These are phyloP conservation scores for Phytophthora crassamura DNA, from an alignment of 352 stramenopile species.

Conservation along the genomic window DNA sequence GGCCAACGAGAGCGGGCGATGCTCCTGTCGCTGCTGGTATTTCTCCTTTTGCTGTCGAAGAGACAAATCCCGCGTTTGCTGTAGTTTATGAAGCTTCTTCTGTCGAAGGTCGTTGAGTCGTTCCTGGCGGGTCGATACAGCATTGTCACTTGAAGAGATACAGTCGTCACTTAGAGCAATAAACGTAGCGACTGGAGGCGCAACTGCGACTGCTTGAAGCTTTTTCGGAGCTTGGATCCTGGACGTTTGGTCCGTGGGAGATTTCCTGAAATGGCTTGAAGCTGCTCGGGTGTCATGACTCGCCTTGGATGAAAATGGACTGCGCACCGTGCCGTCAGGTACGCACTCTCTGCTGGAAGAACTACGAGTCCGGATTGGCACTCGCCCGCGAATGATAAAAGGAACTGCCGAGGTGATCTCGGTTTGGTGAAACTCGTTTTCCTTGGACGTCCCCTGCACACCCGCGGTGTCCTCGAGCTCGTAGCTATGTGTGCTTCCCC, in stretches of 20 bases:
- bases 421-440: background rate
- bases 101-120: constrained; percentile 59
- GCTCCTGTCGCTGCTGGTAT: constrained; percentile 26
- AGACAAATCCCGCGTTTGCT: constrained; percentile 48
- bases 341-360: background rate
- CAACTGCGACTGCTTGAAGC: background rate
- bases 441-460: background rate
- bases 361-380: constrained; percentile 46
- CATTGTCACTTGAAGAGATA: background rate
- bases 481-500: constrained; percentile 14
- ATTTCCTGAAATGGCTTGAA: no score
- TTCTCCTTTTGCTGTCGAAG: constrained; percentile 44
- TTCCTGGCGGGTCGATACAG: constrained; percentile 23
- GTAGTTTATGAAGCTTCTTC: constrained; percentile 71
- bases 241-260: background rate
- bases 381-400: constrained; percentile 37
- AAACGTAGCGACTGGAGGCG: constrained; percentile 18
- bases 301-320: background rate
- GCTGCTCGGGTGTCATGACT: no score
- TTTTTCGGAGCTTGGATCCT: background rate
- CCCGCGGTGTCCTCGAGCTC: no score
- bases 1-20: constrained; percentile 17
- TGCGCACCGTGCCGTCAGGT: background rate
- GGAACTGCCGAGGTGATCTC: constrained; percentile 10
- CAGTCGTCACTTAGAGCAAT: constrained; percentile 19